Base-by-base conservation (phyloP, 2,329 filamentous ascomycete species). In the Aspergillus sp. region DNA sequence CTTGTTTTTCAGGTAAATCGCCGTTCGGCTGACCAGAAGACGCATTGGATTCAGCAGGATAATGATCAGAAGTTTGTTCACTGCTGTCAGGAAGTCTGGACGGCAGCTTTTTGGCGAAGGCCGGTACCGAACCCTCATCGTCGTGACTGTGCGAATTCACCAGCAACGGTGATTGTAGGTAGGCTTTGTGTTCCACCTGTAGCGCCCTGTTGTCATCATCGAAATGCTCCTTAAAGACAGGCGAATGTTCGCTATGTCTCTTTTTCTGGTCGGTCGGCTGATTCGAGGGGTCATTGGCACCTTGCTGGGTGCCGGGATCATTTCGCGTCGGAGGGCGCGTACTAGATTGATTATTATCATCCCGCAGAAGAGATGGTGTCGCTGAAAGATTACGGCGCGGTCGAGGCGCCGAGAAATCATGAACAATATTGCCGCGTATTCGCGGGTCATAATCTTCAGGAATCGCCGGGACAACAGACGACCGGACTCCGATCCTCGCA, bases 381-480 rank as follows among this genome's bases (percentile, higher is more conserved):
- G 43, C 40, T 6, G 53, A 55, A 8, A 58, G 34, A 40, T 60
- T 57, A 6, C 56, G 52, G 33, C 68, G 66, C 26, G 66, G 58
- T 32, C 74, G 63, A 4, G 75, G 76, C 3, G 70, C 72, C 30
- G 74, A 78, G 51, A 80, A 80, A 45, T 80, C 76, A 55, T 80
- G 75, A 1, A 80, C 66, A 14, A 75, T 68, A 30, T 71, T 76
- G 12, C 75, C 76, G 32, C 72, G 68, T 37, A 79, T 80, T 33
- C 74, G 66, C 8, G 75, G 74, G 44, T 78, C 74, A 46, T 75
- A 78, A 44, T 77, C 71, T 36, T 75, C 74, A 2, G 73, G 72
- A 33, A 74, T 64, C 2, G 69, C 65, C 32, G 66, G 62, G 12
- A 71, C 58, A 8, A 68, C 48, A 31, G 62, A 69, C 24, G 19